phyloP scores from a whole-genome alignment of 2,329 filamentous ascomycete species.

The Aureobasidium sp. region DNA sequence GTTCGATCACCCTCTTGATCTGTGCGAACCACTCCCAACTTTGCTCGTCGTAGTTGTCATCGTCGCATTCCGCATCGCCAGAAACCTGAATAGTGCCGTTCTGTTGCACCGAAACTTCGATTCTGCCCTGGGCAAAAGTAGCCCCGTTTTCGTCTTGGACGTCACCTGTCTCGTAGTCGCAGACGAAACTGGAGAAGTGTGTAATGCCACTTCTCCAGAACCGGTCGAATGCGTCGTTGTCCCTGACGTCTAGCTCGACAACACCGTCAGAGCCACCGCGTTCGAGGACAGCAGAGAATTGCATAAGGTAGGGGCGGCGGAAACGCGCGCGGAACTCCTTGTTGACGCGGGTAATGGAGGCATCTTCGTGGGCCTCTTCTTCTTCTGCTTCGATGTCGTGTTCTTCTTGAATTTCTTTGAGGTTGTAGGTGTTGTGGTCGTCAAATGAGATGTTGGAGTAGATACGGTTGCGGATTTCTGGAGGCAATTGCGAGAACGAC shows the following conservation, averaged over 20 bases:
- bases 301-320: not conserved
- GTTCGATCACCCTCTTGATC: too few species aligned
- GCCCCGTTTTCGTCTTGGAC: not conserved
- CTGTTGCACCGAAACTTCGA: not conserved
- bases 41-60: not conserved
- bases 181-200: not conserved
- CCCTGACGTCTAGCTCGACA: not conserved
- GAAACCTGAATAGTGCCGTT: not conserved
- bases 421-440: not conserved
- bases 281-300: not conserved
- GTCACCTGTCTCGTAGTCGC: not conserved
- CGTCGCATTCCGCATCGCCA: not conserved
- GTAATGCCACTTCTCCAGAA: not conserved
- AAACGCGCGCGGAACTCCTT: not conserved
- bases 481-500: not conserved
- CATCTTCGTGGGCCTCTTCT: not conserved
- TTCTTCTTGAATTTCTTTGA: not conserved
- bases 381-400: not conserved
- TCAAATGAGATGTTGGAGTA: too few species aligned
- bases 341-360: not conserved
- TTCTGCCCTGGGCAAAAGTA: not conserved
- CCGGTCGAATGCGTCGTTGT: not conserved
- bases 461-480: not conserved
- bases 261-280: not conserved
- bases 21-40: not conserved